These are phyloP conservation scores for Kwoniella shivajii DNA, from an alignment of 1,284 basidiomycete genomes.

Conservation along the genomic window DNA sequence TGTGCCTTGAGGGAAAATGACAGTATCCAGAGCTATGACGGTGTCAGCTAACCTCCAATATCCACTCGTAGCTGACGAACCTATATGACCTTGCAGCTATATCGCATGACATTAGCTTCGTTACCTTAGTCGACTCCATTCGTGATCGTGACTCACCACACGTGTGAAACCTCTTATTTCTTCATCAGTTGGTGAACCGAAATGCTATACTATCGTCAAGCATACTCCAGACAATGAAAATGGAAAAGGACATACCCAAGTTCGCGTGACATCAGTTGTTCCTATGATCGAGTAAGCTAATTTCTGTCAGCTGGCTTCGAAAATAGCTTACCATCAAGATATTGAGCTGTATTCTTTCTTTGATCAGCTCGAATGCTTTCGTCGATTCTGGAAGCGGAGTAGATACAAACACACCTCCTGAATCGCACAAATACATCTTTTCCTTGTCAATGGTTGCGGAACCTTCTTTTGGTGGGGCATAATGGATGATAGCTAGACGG, in stretches of 20 bases:
- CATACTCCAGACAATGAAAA: neutral
- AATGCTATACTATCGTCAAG: constrained; percentile 64
- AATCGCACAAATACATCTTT: constrained; percentile 92
- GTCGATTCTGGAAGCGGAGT: neutral
- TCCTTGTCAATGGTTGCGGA: constrained; percentile 76
- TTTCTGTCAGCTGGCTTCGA: neutral
- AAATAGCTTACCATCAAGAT: constrained; percentile 61
- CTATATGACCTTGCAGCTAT: constrained; percentile 86
- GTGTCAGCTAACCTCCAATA: constrained; percentile 7
- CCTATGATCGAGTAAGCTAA: constrained; percentile 55
- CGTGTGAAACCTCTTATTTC: constrained; percentile 89
- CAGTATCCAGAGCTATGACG: constrained; percentile 62
- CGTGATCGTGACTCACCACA: constrained; percentile 58
- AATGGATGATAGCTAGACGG: constrained; percentile 83
- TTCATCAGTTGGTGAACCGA: constrained; percentile 77
- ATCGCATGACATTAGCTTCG: neutral
- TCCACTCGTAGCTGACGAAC: constrained; percentile 9
- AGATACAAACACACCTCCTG: constrained; percentile 65
- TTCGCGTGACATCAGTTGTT: constrained; percentile 92
- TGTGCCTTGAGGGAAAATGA: constrained; percentile 83
- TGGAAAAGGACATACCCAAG: constrained; percentile 63
- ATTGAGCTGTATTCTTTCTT: constrained; percentile 66
- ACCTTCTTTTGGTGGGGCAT: constrained; percentile 73
- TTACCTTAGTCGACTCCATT: neutral
- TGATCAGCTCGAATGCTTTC: neutral